A percentile compares a stretch with the other conserved stretches of the same genome.
These are phyloP conservation scores for Microascus cirrosus DNA, from an alignment of 2,329 filamentous ascomycete genomes.

Conservation along the genomic window DNA sequence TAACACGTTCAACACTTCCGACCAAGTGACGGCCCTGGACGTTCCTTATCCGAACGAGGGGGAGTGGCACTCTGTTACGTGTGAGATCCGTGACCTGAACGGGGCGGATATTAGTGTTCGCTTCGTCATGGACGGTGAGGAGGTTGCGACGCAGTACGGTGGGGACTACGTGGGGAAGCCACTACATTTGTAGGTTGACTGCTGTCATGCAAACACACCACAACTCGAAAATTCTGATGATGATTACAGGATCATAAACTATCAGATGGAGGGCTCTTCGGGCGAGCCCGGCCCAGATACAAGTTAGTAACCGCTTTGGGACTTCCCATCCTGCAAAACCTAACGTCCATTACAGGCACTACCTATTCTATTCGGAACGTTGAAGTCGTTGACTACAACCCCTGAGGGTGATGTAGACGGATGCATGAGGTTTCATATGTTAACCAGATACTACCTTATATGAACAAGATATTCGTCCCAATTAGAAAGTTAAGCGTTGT, in stretches of 20 bases:
- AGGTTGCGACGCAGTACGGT: slow-evolving; percentile 38
- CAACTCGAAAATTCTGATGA: neutral
- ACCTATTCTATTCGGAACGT: neutral
- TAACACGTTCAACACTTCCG: slow-evolving; percentile 42
- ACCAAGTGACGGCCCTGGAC: slow-evolving; percentile 31
- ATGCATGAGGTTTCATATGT: too few relatives aligned
- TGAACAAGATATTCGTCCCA: too few relatives aligned
- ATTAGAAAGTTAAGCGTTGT: too few relatives aligned
- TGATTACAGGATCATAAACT: slow-evolving; percentile 25
- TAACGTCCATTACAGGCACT: neutral
- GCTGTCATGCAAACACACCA: neutral
- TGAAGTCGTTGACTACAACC: slow-evolving; percentile 1
- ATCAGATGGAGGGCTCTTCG: slow-evolving; percentile 34
- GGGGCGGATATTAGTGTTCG: slow-evolving; percentile 38
- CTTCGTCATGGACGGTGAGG: slow-evolving; percentile 40
- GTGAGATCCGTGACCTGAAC: slow-evolving; percentile 38
- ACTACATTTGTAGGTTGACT: slow-evolving; percentile 25
- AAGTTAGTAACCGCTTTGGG: slow-evolving; percentile 3
- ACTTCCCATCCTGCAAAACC: neutral
- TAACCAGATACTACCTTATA: too few relatives aligned
- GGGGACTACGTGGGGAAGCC: slow-evolving; percentile 34
- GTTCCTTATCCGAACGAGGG: slow-evolving; percentile 32
- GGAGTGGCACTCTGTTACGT: slow-evolving; percentile 37
- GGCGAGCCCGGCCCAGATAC: slow-evolving; percentile 24
- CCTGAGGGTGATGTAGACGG: neutral